Percentiles rank a stretch among this genome's conserved stretches.
Evolutionary conservation across 345 rosid genomes (phyloP).

Genomic region (Citrus cavaleriei): DNA sequence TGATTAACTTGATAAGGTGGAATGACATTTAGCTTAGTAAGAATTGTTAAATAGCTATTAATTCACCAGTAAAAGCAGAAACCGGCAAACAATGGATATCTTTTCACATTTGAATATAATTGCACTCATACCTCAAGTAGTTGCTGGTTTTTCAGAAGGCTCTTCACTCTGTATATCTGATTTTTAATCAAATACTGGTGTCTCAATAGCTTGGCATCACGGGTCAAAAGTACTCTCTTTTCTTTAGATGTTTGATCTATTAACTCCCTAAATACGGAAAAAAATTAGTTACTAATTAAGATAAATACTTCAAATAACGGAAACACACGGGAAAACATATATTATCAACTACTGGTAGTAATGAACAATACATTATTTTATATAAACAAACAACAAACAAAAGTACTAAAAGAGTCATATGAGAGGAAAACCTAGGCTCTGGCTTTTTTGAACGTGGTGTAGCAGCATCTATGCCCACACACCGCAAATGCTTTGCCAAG

Average conservation of each 20-base stretch:
- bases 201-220: slow-evolving; percentile 85
- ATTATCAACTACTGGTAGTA: neutral
- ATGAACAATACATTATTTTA: neutral
- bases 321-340: neutral
- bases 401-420: neutral
- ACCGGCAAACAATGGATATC: neutral
- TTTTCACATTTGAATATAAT: slow-evolving; percentile 1
- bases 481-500: slow-evolving; percentile 89
- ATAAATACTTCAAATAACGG: neutral
- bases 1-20: neutral
- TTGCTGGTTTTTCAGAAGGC: slow-evolving; percentile 87
- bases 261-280: slow-evolving; percentile 50
- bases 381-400: neutral
- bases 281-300: neutral
- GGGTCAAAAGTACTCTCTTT: slow-evolving; percentile 75
- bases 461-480: slow-evolving; percentile 94
- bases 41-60: neutral
- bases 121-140: slow-evolving; percentile 66
- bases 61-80: neutral
- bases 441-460: slow-evolving; percentile 66
- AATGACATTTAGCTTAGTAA: neutral
- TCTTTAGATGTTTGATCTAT: slow-evolving; percentile 76
- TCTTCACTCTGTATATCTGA: slow-evolving; percentile 77
- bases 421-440: slow-evolving; percentile 54
- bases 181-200: slow-evolving; percentile 69